Evolutionary conservation across 306 rosid genomes (phyloP).

Genomic region (Sicyos edulis): DNA sequence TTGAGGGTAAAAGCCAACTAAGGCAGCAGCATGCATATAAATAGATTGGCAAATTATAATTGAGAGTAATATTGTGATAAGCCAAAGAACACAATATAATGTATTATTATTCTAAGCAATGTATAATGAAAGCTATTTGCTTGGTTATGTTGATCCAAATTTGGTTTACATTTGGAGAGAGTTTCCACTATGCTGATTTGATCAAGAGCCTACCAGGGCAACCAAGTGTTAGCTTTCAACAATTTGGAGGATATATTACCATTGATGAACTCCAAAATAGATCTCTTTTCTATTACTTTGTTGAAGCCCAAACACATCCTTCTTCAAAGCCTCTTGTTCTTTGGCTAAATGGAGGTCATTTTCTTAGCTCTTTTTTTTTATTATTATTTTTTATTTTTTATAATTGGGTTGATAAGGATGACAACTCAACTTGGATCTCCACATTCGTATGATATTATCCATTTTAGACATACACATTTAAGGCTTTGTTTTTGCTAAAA

Average conservation of each 20-base stretch:
- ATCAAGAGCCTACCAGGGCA: slow-evolving; percentile 32
- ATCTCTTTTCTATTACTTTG: slow-evolving; percentile 42
- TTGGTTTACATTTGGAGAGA: background rate
- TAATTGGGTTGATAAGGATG: too few relatives aligned
- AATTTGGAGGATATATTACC: slow-evolving; percentile 33
- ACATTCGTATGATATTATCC: too few relatives aligned
- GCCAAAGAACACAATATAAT: background rate
- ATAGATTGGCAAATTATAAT: background rate
- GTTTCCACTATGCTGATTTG: background rate
- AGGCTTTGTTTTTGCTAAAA: too few relatives aligned
- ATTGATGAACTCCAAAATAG: slow-evolving; percentile 30
- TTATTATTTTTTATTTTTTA: too few relatives aligned
- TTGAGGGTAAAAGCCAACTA: background rate
- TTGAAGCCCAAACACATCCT: slow-evolving; percentile 33
- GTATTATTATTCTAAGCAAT: background rate
- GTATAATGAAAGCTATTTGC: background rate
- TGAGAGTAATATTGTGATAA: background rate
- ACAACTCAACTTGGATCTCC: too few relatives aligned
- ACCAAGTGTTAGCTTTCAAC: slow-evolving; percentile 37
- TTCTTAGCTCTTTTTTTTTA: background rate
- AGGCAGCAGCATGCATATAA: background rate
- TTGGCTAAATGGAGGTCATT: slow-evolving; percentile 60
- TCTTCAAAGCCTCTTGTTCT: slow-evolving; percentile 45
- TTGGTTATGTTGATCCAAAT: slow-evolving; percentile 19
- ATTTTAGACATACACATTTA: too few relatives aligned